A percentile compares a stretch with the other conserved stretches of the same genome.
phyloP scores from a whole-genome alignment of 805 yeast genomes.

The Citeromyces matritensis region DNA sequence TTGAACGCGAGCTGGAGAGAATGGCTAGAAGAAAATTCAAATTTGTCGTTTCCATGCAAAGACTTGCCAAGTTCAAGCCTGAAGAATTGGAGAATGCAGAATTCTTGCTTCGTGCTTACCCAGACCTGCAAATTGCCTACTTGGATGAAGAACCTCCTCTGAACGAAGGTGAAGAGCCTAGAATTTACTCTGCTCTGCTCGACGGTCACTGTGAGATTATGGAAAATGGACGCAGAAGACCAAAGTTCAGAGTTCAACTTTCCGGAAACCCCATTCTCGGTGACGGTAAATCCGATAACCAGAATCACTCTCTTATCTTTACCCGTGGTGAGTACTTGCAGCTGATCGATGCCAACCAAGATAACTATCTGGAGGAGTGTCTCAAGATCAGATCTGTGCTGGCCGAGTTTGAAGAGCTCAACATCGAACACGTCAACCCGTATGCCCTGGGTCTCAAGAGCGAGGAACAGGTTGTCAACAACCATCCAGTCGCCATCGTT shows the following conservation, averaged over 20 bases:
- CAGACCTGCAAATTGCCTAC: constrained; percentile 81
- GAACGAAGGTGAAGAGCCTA: constrained; percentile 53
- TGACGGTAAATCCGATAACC: constrained; percentile 83
- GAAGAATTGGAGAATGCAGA: constrained; percentile 75
- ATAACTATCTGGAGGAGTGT: constrained; percentile 76
- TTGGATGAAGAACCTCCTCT: constrained; percentile 84
- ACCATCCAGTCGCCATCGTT: constrained; percentile 67
- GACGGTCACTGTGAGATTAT: constrained; percentile 69
- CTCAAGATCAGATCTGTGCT: constrained; percentile 67
- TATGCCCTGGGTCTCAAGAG: constrained; percentile 58
- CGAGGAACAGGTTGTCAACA: constrained; percentile 30
- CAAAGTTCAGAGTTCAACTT: constrained; percentile 59
- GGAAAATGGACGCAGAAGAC: constrained; percentile 63
- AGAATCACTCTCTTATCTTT: constrained; percentile 67
- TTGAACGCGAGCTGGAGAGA: constrained; percentile 85
- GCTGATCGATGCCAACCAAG: constrained; percentile 78
- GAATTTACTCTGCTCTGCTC: constrained; percentile 62
- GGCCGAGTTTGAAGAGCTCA: constrained; percentile 72
- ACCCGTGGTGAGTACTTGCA: constrained; percentile 79
- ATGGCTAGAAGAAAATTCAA: constrained; percentile 79
- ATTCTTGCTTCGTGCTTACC: constrained; percentile 68
- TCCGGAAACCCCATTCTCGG: constrained; percentile 81
- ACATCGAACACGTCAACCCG: constrained; percentile 66
- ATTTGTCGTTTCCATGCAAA: constrained; percentile 76
- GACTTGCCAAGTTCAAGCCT: constrained; percentile 53